Evolutionary conservation across 2,329 filamentous ascomycete genomes (phyloP), one percentile per base, ranked within the genome.

Genomic region (Apiospora pterosperma): DNA sequence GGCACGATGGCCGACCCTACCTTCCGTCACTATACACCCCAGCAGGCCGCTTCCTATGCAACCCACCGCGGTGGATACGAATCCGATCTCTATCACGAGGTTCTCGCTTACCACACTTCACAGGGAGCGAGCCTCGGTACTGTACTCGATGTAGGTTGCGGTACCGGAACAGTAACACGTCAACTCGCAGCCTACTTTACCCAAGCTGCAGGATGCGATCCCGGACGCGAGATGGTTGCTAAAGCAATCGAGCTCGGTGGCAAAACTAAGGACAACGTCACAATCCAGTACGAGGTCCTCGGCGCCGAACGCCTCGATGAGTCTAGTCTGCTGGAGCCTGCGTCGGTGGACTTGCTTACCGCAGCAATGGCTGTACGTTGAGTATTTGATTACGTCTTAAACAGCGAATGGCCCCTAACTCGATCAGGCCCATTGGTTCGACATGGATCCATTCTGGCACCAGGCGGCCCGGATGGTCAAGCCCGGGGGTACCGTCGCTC

Each of bases 391-490:
- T 16, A 2, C 42, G 52, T 5, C 42, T 21, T 55, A 41, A 59
- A 59, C n/a, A 36, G 21, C n/a, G 19, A 4, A 42, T 12, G 7
- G 36, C n/a, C n/a, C n/a, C n/a, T n/a, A n/a, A n/a, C n/a, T n/a
- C n/a, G n/a, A n/a, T 38, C 52, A 76, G 66, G 80, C 78, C 0
- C 83, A 85, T 67, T 85, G 83, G 82, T 84, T 85, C 72, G 77
- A 84, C 63, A 78, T 84, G 76, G 67, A 74, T 0, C 70, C 68
- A 0, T 85, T 84, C 71, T 85, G 80, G 75, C 60, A 67, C 2
- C 71, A 76, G 5, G 83, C 80, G 2, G 81, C 79, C 1, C 73
- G 75, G 48, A 72, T 81, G 3, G 70, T 85, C 21, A 81, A 78
- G 65, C 81, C 81, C 0, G 80, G 79, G n/a, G 83, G 82, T 12